Conservation (phyloP, 2,329 filamentous ascomycete genomes). For the Macrophomina tecta region DNA sequence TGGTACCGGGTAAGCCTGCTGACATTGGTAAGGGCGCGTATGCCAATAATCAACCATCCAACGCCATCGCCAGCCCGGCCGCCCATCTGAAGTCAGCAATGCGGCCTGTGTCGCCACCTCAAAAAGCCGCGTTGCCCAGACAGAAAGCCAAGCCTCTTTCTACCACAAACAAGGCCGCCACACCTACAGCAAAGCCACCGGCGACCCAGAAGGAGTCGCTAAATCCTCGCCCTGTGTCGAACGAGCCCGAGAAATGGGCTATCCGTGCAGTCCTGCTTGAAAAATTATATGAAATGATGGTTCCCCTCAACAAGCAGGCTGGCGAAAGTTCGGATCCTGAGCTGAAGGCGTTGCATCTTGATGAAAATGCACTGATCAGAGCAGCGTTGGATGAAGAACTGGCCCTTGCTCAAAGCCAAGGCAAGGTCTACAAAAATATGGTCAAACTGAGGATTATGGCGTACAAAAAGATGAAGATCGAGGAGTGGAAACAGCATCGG, state of each 20-base stretch:
- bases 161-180: constrained; percentile 29
- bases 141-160: constrained; percentile 3
- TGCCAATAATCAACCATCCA: neutral
- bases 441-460: constrained; percentile 80
- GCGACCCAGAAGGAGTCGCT: constrained; percentile 55
- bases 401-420: constrained; percentile 69
- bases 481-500: constrained; percentile 73
- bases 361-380: constrained; percentile 70
- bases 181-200: constrained; percentile 8
- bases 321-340: constrained; percentile 58
- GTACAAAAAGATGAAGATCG: constrained; percentile 75
- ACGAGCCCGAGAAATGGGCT: constrained; percentile 49
- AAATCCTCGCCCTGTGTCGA: constrained; percentile 70
- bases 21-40: neutral
- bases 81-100: constrained; percentile 35
- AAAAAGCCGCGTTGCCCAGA: constrained; percentile 27
- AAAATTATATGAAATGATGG: constrained; percentile 69
- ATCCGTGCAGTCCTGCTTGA: constrained; percentile 53
- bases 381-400: constrained; percentile 80
- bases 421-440: constrained; percentile 78
- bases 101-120: constrained; percentile 30
- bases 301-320: constrained; percentile 70
- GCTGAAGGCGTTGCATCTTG: constrained; percentile 63
- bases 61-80: neutral
- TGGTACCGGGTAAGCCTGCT: constrained; percentile 30